Conservation (phyloP, 1,284 basidiomycete species). For the Pseudozyma sp. region DNA sequence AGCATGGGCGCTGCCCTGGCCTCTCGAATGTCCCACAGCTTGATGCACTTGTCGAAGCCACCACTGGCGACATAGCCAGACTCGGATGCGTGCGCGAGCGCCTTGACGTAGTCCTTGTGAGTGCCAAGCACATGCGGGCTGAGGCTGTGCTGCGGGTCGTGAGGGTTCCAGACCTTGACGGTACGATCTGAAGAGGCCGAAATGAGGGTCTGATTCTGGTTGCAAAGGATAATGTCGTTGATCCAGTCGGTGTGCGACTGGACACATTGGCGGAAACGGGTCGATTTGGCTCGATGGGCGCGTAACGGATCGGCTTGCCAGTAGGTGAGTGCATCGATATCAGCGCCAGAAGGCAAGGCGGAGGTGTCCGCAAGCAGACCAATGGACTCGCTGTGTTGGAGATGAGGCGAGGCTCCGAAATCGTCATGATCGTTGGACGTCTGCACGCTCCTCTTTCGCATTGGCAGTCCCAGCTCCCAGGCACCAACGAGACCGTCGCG, state of each 20-base stretch:
- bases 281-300: slow-evolving; percentile 24
- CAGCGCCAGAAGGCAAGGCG: slow-evolving; percentile 11
- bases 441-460: slow-evolving; percentile 69
- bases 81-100: slow-evolving; percentile 69
- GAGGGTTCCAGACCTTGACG: slow-evolving; percentile 92
- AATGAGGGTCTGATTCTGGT: slow-evolving; percentile 91
- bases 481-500: slow-evolving; percentile 89
- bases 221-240: slow-evolving; percentile 92
- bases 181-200: slow-evolving; percentile 96
- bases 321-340: slow-evolving; percentile 18
- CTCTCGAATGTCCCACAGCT: slow-evolving; percentile 79
- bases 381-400: slow-evolving; percentile 20
- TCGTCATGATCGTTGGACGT: slow-evolving; percentile 11
- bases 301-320: slow-evolving; percentile 52
- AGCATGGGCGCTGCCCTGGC: slow-evolving; percentile 59
- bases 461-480: slow-evolving; percentile 86
- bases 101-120: slow-evolving; percentile 91
- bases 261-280: slow-evolving; percentile 58
- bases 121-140: slow-evolving; percentile 79
- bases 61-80: slow-evolving; percentile 78
- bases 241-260: slow-evolving; percentile 83
- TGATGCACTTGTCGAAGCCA: slow-evolving; percentile 91
- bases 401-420: slow-evolving; percentile 10
- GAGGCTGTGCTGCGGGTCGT: slow-evolving; percentile 75
- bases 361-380: slow-evolving; percentile 33